Evolutionary conservation across 257 asterid genomes (phyloP).

Genomic region (Knoxia roxburghii): DNA sequence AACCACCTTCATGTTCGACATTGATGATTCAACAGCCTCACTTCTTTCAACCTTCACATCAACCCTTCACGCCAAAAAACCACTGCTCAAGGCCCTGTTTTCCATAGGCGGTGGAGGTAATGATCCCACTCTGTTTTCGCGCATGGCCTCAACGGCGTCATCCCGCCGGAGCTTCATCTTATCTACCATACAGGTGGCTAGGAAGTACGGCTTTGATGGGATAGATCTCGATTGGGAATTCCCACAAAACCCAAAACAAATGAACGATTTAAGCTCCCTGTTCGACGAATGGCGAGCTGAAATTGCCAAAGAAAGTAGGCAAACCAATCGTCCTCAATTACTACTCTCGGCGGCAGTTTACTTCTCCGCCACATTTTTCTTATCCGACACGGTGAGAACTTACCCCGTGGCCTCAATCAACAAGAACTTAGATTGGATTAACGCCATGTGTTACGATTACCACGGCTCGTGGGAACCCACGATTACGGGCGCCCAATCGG

Average conservation of each 20-base stretch:
- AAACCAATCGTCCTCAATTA: conserved; percentile 32
- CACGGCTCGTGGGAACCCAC: conserved; percentile 42
- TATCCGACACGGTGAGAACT: conserved; percentile 32
- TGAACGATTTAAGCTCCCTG: conserved; percentile 42
- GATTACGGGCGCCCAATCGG: conserved; percentile 72
- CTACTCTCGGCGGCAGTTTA: conserved; percentile 82
- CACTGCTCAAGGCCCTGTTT: background rate
- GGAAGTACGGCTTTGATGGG: conserved; percentile 36
- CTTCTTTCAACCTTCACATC: conserved; percentile 47
- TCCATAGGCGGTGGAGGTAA: conserved; percentile 1
- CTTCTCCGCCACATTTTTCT: conserved; percentile 47
- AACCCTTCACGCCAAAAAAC: conserved; percentile 27
- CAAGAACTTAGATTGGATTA: conserved; percentile 65
- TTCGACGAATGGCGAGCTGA: conserved; percentile 61
- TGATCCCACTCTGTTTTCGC: background rate
- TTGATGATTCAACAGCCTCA: conserved; percentile 32
- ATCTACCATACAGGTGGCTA: background rate
- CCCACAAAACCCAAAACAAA: conserved; percentile 46
- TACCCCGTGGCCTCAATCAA: conserved; percentile 51
- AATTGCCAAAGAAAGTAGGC: conserved; percentile 35
- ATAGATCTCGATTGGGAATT: conserved; percentile 80
- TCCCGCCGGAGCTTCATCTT: conserved; percentile 4
- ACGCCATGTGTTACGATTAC: conserved; percentile 49
- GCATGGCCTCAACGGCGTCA: background rate
- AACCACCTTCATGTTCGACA: conserved; percentile 39